These are phyloP conservation scores for Cryphonectria japonica DNA, from an alignment of 2,329 filamentous ascomycete genomes.

Conservation along the genomic window DNA sequence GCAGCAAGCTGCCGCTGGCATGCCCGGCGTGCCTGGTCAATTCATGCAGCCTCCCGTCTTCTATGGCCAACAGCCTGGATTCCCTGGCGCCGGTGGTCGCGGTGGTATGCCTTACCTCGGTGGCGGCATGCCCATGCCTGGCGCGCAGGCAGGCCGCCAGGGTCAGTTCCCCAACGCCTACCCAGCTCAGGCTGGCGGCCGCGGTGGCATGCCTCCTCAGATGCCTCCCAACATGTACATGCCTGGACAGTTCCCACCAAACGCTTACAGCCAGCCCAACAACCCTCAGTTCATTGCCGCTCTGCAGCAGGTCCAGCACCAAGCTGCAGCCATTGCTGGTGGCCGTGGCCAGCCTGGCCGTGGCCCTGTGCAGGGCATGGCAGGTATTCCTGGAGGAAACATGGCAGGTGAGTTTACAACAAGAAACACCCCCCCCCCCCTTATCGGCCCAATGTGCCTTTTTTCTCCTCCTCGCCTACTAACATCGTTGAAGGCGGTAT, in stretches of 20 bases:
- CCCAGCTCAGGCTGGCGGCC: constrained; percentile 75
- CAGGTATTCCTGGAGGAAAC: constrained; percentile 55
- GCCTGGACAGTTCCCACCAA: constrained; percentile 78
- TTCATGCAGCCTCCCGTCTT: constrained; percentile 92
- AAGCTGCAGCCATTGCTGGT: constrained; percentile 55
- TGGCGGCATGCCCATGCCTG: constrained; percentile 66
- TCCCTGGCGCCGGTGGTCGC: constrained; percentile 64
- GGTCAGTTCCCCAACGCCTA: constrained; percentile 84
- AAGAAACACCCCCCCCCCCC: too few species aligned
- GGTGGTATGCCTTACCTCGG: constrained; percentile 69
- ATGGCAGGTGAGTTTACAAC: constrained; percentile 56
- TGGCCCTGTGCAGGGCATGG: constrained; percentile 76
- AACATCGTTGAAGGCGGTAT: constrained; percentile 50
- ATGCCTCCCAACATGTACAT: constrained; percentile 88
- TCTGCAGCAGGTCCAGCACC: constrained; percentile 75
- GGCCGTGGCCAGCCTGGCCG: constrained; percentile 71
- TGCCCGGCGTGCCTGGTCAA: constrained; percentile 67
- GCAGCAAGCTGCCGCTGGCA: constrained; percentile 84
- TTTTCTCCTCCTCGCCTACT: constrained; percentile 64
- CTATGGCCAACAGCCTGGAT: constrained; percentile 79
- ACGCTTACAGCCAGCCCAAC: constrained; percentile 77
- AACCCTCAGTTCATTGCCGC: constrained; percentile 81
- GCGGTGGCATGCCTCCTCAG: constrained; percentile 80
- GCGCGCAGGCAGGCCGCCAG: constrained; percentile 78
- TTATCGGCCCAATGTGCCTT: constrained; percentile 46